These are phyloP conservation scores for Aspergillus wentii DNA, from an alignment of 495 filamentous ascomycete species.

Conservation along the genomic window DNA sequence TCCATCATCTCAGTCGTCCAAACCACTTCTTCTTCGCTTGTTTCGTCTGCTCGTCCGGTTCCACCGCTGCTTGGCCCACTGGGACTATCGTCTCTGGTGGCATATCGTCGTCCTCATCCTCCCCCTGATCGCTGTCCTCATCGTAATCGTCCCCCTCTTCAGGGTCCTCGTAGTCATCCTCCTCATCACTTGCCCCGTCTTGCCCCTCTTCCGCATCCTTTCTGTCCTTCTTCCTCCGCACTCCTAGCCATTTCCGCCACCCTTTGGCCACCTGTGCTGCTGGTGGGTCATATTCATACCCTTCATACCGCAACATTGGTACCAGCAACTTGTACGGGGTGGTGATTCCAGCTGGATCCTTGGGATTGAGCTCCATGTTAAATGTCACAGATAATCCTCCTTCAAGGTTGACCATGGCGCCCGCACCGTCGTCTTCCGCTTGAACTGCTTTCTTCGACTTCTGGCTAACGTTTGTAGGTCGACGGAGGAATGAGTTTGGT, in stretches of 20 bases:
- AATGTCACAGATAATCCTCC: conserved; percentile 79
- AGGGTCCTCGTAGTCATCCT: conserved; percentile 12
- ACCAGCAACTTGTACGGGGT: conserved; percentile 82
- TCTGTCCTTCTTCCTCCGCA: conserved; percentile 7
- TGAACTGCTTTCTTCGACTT: conserved; percentile 48
- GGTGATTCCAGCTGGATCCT: conserved; percentile 85
- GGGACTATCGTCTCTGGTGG: conserved; percentile 14
- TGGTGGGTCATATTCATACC: conserved; percentile 36
- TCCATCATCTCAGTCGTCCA: conserved; percentile 27
- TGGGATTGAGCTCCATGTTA: conserved; percentile 79
- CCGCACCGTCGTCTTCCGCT: conserved; percentile 37
- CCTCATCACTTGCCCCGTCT: conserved; percentile 17
- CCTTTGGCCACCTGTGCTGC: conserved; percentile 34
- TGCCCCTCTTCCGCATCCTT: conserved; percentile 18
- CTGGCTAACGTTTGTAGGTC: conserved; percentile 62
- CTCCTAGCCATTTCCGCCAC: conserved; percentile 39
- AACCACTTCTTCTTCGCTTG: conserved; percentile 41
- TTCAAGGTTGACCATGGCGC: conserved; percentile 56
- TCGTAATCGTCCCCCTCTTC: background rate
- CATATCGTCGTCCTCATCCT: conserved; percentile 15
- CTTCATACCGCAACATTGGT: conserved; percentile 61
- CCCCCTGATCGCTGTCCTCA: conserved; percentile 10
- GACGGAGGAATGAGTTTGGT: conserved; percentile 59
- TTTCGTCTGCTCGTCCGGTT: conserved; percentile 11
- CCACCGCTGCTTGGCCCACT: conserved; percentile 5